Conservation (phyloP, 73 alveolate species). For the Paramecium bursaria region DNA sequence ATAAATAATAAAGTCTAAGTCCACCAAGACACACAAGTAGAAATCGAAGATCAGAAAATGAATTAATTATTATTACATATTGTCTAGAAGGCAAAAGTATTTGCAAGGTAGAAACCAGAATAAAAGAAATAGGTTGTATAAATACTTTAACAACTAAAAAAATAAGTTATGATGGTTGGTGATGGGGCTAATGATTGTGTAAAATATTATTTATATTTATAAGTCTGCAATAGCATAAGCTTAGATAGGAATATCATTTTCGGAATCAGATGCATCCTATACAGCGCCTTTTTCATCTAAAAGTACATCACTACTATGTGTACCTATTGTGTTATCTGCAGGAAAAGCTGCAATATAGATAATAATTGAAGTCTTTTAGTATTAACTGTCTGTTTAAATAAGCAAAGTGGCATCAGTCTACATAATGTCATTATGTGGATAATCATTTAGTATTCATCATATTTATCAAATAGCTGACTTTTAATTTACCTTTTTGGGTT, state of each 20-base stretch:
- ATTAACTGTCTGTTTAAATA: neutral
- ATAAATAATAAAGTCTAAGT: neutral
- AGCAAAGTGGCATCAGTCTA: slow-evolving; percentile 30
- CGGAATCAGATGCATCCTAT: slow-evolving; percentile 66
- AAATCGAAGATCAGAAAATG: too few relatives aligned
- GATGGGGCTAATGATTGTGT: slow-evolving; percentile 75
- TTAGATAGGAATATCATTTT: slow-evolving; percentile 64
- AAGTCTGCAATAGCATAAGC: slow-evolving; percentile 66
- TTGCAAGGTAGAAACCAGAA: slow-evolving; percentile 65
- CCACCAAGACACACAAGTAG: too few relatives aligned
- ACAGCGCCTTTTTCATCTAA: slow-evolving; percentile 69
- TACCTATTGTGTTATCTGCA: slow-evolving; percentile 39
- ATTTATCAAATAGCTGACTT: slow-evolving; percentile 27
- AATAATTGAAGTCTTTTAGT: slow-evolving; percentile 56
- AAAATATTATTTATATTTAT: neutral
- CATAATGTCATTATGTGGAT: slow-evolving; percentile 3
- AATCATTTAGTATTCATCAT: neutral
- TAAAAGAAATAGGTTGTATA: slow-evolving; percentile 58
- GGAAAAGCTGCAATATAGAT: slow-evolving; percentile 65
- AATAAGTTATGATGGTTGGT: slow-evolving; percentile 65
- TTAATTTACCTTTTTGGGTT: slow-evolving; percentile 10
- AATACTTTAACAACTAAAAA: slow-evolving; percentile 19
- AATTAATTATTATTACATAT: too few relatives aligned
- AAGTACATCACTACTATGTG: slow-evolving; percentile 49
- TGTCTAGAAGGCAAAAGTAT: slow-evolving; percentile 54